Percentiles rank a stretch among this genome's conserved stretches.
Conservation (phyloP, 2,329 filamentous ascomycete genomes). For the Thelonectria rubi region DNA sequence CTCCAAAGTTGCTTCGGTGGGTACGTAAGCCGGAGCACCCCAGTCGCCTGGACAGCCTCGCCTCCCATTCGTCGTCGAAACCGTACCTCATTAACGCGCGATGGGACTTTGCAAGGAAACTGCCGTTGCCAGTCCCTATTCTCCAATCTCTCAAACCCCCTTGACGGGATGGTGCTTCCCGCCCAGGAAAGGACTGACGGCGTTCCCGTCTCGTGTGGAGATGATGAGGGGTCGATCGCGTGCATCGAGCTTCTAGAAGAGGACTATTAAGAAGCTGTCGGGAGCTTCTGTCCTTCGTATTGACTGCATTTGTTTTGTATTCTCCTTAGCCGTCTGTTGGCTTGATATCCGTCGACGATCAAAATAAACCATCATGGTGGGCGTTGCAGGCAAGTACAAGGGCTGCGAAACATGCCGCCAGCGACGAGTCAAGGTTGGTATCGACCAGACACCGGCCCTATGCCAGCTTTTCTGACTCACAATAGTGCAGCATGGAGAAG, state of each 20-base stretch:
- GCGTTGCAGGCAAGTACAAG: slow-evolving; percentile 71
- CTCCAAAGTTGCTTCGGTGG: slow-evolving; percentile 28
- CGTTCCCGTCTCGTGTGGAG: slow-evolving; percentile 35
- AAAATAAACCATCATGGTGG: slow-evolving; percentile 59
- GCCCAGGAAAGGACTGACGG: slow-evolving; percentile 25
- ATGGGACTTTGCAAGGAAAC: slow-evolving; percentile 32
- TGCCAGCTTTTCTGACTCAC: slow-evolving; percentile 10
- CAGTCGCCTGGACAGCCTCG: slow-evolving; percentile 26
- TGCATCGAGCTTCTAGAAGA: slow-evolving; percentile 30
- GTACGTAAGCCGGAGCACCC: slow-evolving; percentile 35
- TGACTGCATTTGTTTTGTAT: slow-evolving; percentile 10
- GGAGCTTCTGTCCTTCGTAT: slow-evolving; percentile 24
- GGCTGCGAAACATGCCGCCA: slow-evolving; percentile 70
- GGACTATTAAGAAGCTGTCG: slow-evolving; percentile 36
- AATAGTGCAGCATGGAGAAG: slow-evolving; percentile 68
- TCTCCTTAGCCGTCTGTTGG: not conserved
- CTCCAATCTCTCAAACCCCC: slow-evolving; percentile 24
- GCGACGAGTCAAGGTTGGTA: slow-evolving; percentile 65
- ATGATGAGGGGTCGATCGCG: slow-evolving; percentile 30
- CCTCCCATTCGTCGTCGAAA: slow-evolving; percentile 34
- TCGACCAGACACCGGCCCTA: not conserved
- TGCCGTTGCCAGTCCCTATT: slow-evolving; percentile 29
- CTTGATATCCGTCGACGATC: not conserved
- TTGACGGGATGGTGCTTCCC: slow-evolving; percentile 14
- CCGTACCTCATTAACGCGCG: slow-evolving; percentile 34